Evolutionary conservation across 108 stramenopile species (phyloP), one percentile per base, ranked within the genome.

Genomic region (Skeletonema grethae): DNA sequence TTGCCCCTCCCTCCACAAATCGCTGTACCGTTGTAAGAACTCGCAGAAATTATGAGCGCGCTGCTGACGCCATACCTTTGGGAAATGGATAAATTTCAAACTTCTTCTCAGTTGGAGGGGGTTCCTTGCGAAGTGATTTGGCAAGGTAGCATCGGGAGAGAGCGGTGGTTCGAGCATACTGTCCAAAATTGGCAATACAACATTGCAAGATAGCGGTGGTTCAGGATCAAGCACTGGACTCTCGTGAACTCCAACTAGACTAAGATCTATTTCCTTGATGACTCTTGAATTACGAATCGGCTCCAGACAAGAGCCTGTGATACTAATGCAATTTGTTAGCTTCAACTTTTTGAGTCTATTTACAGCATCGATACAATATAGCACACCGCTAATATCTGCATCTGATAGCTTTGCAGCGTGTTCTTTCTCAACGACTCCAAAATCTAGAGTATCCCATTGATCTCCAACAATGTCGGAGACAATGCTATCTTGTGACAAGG

Each of bases 401-500:
- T 60, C 59, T 3, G 24, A 25, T 15, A 60, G 59, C 7, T 60
- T 60, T 16, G 59, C 12, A 5, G 59, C 59, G 2, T 30, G 59
- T 0, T 60, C 28, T 30, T 60, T 25, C 12, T 60, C 59, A 7
- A 60, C n/a, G 0, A 15, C 25, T 0, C 59, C 28, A 3, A 60
- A 60, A 20, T 60, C 59, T 20, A 60, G 59, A 35, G 15, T 31
- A n/a, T 60, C 59, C 59, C 24, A 60, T 15, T 35, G 59, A 60
- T 15, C 15, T 30, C 46, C 46, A 48, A 18, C 46, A 18, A 48
- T 48, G 3, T 16, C 46, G 4, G 18, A 16, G 3, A 9, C 6
- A 12, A 4, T 18, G 16, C 5, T 18, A 16, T 48, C 46, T 18
- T 16, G n/a, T 18, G 18, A 48, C 1, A 3, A 5, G 15, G 15